Evolutionary conservation across 352 stramenopile species (phyloP).

Genomic region (Globisporangium cylindrosporum): DNA sequence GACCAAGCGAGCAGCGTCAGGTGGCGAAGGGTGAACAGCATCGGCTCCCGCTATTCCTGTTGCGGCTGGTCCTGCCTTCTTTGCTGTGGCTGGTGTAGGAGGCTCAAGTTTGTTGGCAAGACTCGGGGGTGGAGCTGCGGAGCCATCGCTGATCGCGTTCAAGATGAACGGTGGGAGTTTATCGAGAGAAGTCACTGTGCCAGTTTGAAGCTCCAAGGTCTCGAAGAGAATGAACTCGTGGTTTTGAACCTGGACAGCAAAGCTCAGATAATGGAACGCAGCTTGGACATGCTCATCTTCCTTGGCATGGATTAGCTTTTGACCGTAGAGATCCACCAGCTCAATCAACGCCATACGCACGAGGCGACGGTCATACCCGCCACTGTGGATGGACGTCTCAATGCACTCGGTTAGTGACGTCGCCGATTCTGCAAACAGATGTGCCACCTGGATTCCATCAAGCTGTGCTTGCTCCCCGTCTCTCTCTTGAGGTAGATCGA

Average conservation of each 20-base stretch:
- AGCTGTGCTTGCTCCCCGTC: background rate
- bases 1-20: slow-evolving; percentile 32
- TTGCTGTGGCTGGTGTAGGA: background rate
- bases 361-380: slow-evolving; percentile 56
- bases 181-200: slow-evolving; percentile 33
- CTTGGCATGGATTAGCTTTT: slow-evolving; percentile 34
- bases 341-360: slow-evolving; percentile 51
- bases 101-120: slow-evolving; percentile 10
- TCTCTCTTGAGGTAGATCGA: background rate
- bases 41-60: background rate
- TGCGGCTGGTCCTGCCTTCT: slow-evolving; percentile 10
- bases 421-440: slow-evolving; percentile 17
- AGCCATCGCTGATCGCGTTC: slow-evolving; percentile 21
- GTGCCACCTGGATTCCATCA: background rate
- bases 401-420: slow-evolving; percentile 30
- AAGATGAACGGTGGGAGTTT: slow-evolving; percentile 46
- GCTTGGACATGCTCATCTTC: slow-evolving; percentile 63
- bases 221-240: slow-evolving; percentile 55
- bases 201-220: slow-evolving; percentile 56
- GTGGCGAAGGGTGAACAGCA: background rate
- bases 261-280: slow-evolving; percentile 66
- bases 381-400: slow-evolving; percentile 36
- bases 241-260: slow-evolving; percentile 40
- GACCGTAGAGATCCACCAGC: slow-evolving; percentile 58
- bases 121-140: background rate